Base-by-base conservation (phyloP, 768 basidiomycete species). In the Heimioporus sp. region DNA sequence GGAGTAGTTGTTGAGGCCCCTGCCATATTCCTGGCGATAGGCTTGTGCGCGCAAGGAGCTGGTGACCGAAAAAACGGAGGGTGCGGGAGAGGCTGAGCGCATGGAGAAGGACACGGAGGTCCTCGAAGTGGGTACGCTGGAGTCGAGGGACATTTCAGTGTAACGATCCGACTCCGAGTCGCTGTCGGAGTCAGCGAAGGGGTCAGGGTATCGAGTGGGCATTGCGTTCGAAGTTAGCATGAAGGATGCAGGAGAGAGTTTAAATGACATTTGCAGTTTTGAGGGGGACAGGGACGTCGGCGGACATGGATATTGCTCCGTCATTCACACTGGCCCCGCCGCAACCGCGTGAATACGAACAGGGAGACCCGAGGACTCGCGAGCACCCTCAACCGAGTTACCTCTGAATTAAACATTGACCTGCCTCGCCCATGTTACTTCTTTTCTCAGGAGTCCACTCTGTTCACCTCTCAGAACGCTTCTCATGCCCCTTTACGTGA, bases 1-100 rank as follows among this genome's bases (percentile, higher is more conserved):
- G 2, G 89, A 90, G 57, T 86, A 86, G 55, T 82, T 89, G 70
- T 90, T 90, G 40, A 91, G 65, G 31, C 74, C 78, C 38, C 89
- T 76, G 0, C 88, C 89, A 51, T 80, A 84, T 61, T 90, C 86
- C 28, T 82, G 76, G 48, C 76, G 78, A 68, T 82, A 83, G 2
- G 81, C 77, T 34, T 78, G 74, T 15, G 76, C 79, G 21, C 78
- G 80, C 42, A 87, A 58, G 0, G 85, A 85, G 59, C 78, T 83
- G 0, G 84, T 83, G 63, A 89, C 64, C 1, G 87, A 89, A 62
- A 80, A 76, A 9, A 91, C 78, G 21, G 89, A 90, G 9, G 83
- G 85, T 12, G 70, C 68, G 3, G 89, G 87, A 4, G 89, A 89
- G 2, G 64, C 67, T 10, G 85, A 85, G 46, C 83, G 84, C 75